Base-by-base conservation (phyloP, 169 alveolate species). In the Theileria annulata region DNA sequence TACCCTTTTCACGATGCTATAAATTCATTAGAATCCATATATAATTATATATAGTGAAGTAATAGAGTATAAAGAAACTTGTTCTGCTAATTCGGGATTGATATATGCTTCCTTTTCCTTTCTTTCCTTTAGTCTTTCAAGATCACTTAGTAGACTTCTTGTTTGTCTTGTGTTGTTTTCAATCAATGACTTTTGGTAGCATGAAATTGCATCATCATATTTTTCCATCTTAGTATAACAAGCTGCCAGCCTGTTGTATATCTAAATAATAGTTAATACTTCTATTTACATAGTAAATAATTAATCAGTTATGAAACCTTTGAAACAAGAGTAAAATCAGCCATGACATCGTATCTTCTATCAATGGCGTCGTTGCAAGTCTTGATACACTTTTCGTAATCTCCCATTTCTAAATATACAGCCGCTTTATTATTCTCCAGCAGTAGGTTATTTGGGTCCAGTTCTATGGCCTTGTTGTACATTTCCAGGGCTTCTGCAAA, bases 51-150 rank as follows among this genome's bases (percentile, higher is more conserved):
- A 21, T 30, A 47, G 8, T 17, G 19, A 47, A 30, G 35, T 66
- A 63, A 42, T 73, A 79, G 73, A 75, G 15, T 42, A 64, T 75
- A 74, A 70, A 74, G 77, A 76, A 30, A 80, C 92, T 77, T 96
- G 95, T 87, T 97, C 99, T n/a, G 99, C 99, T 71, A 88, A 80
- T 71, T 82, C 97, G 15, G 99, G 99, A 86, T 97, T 95, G 23
- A 97, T 86, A 87, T 96, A 97, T n/a, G 96, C 97, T 75, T 92
- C 96, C 62, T 92, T 95, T 59, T 95, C 99, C 51, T 86, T 75
- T 90, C 92, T 94, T 78, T 96, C 98, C 85, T 95, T 95, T 74
- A 87, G 70, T 69, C 98, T 91, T 77, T 98, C 98, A 28, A 96
- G 92, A 66, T 96, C 98, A 83, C 93, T 95, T 67, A 96, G 81